Percentiles rank a stretch among this genome's conserved stretches.
Evolutionary conservation across 2,329 filamentous ascomycete genomes (phyloP).

Genomic region (Neobulgaria alba): DNA sequence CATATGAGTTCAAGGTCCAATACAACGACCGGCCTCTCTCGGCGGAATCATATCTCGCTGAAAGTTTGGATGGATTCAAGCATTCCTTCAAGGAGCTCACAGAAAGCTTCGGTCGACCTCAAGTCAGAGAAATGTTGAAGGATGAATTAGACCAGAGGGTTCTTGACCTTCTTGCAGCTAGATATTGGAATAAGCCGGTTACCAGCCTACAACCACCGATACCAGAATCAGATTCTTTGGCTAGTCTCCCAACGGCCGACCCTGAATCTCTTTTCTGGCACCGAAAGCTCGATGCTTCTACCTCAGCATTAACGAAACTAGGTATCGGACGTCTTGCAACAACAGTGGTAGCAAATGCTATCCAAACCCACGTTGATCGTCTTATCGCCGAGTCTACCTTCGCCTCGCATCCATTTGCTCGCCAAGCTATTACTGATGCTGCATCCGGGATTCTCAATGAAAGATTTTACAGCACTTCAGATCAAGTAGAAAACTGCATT

Average conservation of each 20-base stretch:
- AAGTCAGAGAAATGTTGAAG: constrained; percentile 86
- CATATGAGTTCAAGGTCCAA: constrained; percentile 98
- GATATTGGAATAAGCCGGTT: constrained; percentile 96
- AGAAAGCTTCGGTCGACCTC: constrained; percentile 77
- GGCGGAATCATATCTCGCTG: constrained; percentile 92
- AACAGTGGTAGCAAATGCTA: constrained; percentile 78
- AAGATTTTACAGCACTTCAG: constrained; percentile 90
- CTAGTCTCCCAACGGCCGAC: constrained; percentile 75
- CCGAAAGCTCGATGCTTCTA: constrained; percentile 86
- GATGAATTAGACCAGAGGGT: constrained; percentile 90
- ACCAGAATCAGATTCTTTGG: constrained; percentile 51
- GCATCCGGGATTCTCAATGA: constrained; percentile 87
- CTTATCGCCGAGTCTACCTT: constrained; percentile 79
- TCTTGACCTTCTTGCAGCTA: constrained; percentile 80
- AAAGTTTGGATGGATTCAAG: constrained; percentile 93
- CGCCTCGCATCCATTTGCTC: constrained; percentile 80
- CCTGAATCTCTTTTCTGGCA: constrained; percentile 85
- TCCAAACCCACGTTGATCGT: constrained; percentile 74
- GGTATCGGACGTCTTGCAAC: constrained; percentile 90
- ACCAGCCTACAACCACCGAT: constrained; percentile 64
- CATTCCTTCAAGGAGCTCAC: constrained; percentile 94
- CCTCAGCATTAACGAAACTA: constrained; percentile 82
- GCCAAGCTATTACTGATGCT: constrained; percentile 86
- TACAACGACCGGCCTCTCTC: constrained; percentile 95
- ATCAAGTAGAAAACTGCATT: constrained; percentile 97